Evolutionary conservation across 257 asterid species (phyloP).

Genomic region (Ajuga chamaepitys): DNA sequence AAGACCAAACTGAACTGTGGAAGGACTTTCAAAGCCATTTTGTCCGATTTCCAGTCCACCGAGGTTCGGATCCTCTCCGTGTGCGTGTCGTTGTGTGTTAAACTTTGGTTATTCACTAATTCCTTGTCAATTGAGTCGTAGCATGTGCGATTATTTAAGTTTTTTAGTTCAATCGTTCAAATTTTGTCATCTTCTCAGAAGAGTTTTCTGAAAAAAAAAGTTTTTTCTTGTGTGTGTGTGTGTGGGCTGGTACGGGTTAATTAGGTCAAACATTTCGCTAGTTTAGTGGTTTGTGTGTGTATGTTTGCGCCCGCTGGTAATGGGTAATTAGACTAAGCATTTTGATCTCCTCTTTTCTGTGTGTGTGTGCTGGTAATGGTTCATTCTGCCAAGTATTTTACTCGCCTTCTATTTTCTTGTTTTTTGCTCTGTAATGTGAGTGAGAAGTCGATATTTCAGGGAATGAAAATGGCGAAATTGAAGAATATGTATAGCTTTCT

Average conservation of each 20-base stretch:
- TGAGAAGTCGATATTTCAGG: conserved; percentile 37
- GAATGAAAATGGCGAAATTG: conserved; percentile 36
- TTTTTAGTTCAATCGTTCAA: not conserved
- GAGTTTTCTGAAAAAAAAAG: not conserved
- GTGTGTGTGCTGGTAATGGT: not conserved
- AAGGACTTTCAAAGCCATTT: conserved; percentile 13
- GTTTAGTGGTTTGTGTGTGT: not conserved
- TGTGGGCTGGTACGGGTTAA: not conserved
- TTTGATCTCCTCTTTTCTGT: not conserved
- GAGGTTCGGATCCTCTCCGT: conserved; percentile 19
- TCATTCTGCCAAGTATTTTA: not conserved
- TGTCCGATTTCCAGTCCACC: conserved; percentile 14
- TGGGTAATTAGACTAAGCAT: not conserved
- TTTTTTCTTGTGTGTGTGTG: no score
- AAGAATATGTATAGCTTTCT: conserved; percentile 51
- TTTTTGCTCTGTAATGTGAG: not conserved
- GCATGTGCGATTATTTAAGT: not conserved
- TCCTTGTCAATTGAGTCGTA: not conserved
- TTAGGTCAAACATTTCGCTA: conserved; percentile 1
- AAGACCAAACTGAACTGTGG: not conserved
- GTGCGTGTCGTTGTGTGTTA: not conserved
- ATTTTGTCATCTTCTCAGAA: no score
- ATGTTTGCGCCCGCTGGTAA: not conserved
- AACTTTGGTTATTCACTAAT: not conserved
- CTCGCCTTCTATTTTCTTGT: not conserved